Evolutionary conservation across 2,329 filamentous ascomycete species (phyloP).

Genomic region (Achaetomium macrosporum): DNA sequence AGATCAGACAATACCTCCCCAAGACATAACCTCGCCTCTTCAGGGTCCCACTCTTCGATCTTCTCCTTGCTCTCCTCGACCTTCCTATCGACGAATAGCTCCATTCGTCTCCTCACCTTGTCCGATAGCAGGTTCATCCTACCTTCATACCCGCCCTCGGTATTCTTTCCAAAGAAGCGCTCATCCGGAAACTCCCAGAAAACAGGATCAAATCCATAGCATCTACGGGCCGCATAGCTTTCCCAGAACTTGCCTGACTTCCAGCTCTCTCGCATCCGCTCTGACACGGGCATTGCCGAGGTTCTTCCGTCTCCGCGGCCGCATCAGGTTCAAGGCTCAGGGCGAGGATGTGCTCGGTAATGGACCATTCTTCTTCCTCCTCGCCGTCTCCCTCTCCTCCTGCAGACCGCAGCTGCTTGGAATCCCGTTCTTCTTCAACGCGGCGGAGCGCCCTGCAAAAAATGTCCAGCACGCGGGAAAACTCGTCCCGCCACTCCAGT

Average conservation of each 20-base stretch:
- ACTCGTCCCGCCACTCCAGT: constrained; percentile 28
- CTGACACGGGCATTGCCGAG: constrained; percentile 15
- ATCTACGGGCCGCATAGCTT: constrained; percentile 12
- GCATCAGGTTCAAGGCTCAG: not conserved
- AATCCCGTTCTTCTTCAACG: not conserved
- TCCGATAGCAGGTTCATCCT: constrained; percentile 7
- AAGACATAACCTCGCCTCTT: constrained; percentile 13
- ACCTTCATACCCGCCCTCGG: constrained; percentile 7
- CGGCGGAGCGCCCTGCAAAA: constrained; percentile 29
- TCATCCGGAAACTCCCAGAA: constrained; percentile 19
- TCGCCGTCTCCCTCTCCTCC: not conserved
- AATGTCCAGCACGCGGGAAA: constrained; percentile 29
- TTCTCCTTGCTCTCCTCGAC: constrained; percentile 5
- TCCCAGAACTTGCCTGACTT: constrained; percentile 19
- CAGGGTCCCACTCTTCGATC: constrained; percentile 1
- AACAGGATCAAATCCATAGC: constrained; percentile 14
- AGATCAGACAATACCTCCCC: constrained; percentile 9
- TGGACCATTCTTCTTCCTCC: not conserved
- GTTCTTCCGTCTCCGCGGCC: not conserved
- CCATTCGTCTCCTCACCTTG: constrained; percentile 2
- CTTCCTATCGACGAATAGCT: constrained; percentile 7
- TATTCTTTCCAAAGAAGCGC: constrained; percentile 13
- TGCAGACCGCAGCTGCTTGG: not conserved
- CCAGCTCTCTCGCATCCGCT: constrained; percentile 17
- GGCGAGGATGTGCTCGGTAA: not conserved